Percentiles rank a stretch among this genome's conserved stretches.
Conservation (phyloP, 2,329 filamentous ascomycete species). For the Eutypella sp. region DNA sequence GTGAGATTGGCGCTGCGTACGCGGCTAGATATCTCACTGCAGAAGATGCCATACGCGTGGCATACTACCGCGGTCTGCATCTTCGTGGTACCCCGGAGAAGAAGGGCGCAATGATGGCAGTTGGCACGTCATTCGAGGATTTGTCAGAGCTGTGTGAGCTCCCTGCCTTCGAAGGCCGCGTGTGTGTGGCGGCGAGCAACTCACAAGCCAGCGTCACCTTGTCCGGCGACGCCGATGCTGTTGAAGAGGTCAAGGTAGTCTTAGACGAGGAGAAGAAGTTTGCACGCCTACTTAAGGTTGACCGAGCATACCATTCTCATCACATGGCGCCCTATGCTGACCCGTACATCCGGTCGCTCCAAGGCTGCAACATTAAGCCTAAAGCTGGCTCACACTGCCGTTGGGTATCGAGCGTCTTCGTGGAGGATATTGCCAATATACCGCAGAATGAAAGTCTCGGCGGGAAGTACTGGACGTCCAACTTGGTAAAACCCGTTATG, state of each 20-base stretch:
- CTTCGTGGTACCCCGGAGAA: constrained; percentile 39
- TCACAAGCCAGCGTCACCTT: background rate
- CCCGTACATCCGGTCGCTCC: background rate
- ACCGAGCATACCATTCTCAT: background rate
- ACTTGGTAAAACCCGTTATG: constrained; percentile 38
- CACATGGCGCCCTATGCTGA: background rate
- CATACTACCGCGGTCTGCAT: constrained; percentile 41
- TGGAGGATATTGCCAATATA: constrained; percentile 4
- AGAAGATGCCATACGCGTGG: constrained; percentile 37
- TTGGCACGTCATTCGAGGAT: background rate
- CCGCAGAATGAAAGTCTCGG: background rate
- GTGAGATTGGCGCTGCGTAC: constrained; percentile 47
- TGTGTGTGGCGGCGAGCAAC: background rate
- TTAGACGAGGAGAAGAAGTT: background rate
- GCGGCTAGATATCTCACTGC: constrained; percentile 38
- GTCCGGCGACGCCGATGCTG: background rate
- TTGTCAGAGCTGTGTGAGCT: background rate
- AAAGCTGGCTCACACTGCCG: background rate
- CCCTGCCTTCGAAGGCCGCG: background rate
- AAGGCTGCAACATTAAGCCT: background rate
- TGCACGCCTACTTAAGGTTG: background rate
- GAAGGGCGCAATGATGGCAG: background rate
- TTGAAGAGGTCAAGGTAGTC: background rate
- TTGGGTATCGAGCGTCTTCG: constrained; percentile 21
- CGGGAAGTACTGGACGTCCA: constrained; percentile 39